phyloP scores from a whole-genome alignment of 306 rosid species.

The Leucaena leucocephala region DNA sequence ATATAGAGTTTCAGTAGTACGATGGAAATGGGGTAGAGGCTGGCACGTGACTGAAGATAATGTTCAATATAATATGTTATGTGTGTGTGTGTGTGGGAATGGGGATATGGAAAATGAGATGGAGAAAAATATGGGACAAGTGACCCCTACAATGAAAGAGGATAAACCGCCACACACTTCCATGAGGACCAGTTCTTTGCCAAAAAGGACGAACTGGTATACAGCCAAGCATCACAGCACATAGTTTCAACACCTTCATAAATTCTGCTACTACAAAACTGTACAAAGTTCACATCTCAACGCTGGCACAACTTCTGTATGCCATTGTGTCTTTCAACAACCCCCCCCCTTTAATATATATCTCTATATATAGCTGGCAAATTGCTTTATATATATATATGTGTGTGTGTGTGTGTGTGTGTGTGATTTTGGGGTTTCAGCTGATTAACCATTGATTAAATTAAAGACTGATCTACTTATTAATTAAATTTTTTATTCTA shows the following conservation, averaged over 20 bases:
- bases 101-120: neutral
- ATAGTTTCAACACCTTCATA: slow-evolving; percentile 46
- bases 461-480: neutral
- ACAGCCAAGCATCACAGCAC: slow-evolving; percentile 48
- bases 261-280: slow-evolving; percentile 31
- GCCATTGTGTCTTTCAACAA: slow-evolving; percentile 34
- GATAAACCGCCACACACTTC: slow-evolving; percentile 44
- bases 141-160: slow-evolving; percentile 42
- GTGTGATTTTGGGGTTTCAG: neutral
- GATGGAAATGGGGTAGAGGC: slow-evolving; percentile 30
- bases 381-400: neutral
- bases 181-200: slow-evolving; percentile 30
- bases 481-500: neutral
- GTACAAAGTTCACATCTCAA: slow-evolving; percentile 43
- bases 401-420: rapidly evolving
- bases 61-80: neutral
- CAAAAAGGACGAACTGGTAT: slow-evolving; percentile 38
- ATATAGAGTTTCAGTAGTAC: slow-evolving; percentile 1
- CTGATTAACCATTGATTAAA: neutral
- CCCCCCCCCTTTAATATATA: neutral
- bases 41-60: slow-evolving; percentile 24
- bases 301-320: slow-evolving; percentile 42
- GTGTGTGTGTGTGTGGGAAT: neutral
- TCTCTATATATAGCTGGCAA: neutral
- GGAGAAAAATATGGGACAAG: slow-evolving; percentile 32